Evolutionary conservation across 2,329 filamentous ascomycete species (phyloP), one percentile per base, ranked within the genome.

Genomic region (Paramyrothecium roridum): DNA sequence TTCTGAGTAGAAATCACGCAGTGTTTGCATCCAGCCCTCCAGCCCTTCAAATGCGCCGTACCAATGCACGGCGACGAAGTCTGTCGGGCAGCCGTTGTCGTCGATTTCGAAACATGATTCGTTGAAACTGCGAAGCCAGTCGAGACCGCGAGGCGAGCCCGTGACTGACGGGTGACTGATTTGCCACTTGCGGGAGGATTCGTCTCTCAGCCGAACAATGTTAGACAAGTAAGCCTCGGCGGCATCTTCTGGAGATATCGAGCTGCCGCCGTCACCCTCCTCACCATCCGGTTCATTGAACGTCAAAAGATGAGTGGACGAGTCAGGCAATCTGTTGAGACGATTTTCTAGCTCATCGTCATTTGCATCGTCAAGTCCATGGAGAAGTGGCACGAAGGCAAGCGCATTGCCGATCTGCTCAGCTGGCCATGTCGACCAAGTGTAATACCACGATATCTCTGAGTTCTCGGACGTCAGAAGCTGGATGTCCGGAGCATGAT

Each of bases 271-370:
- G 0, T 71, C 70, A 8, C 67, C 66, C 2, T 67, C 73, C 7
- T 67, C 68, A 1, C 73, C 73, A 53, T 77, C 74, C 1, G 74
- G 74, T 54, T 76, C 74, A 56, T 76, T 76, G 54, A 77, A 77
- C 0, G 66, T 66, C 20, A 77, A 65, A 3, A 77, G 62, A 48
- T 74, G 71, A 1, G 67, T 74, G 1, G 74, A 74, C 2, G 70
- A 68, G 3, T 57, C 57, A 0, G 72, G 67, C 1, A 75, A 61
- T 1, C 46, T 48, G 49, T 59, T 54, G 8, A 76, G 62, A 2
- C 62, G 62, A 2, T 61, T 52, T 19, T 56, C 53, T 2, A 73
- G 63, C 3, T 66, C 54, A 1, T 59, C 52, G 33, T 68, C 63
- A 1, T 61, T 57, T 2, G 71, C 68, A 47, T 74, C 65, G 33